Base-by-base conservation (phyloP, 148 eudicot species). In the Nyssa sinensis region DNA sequence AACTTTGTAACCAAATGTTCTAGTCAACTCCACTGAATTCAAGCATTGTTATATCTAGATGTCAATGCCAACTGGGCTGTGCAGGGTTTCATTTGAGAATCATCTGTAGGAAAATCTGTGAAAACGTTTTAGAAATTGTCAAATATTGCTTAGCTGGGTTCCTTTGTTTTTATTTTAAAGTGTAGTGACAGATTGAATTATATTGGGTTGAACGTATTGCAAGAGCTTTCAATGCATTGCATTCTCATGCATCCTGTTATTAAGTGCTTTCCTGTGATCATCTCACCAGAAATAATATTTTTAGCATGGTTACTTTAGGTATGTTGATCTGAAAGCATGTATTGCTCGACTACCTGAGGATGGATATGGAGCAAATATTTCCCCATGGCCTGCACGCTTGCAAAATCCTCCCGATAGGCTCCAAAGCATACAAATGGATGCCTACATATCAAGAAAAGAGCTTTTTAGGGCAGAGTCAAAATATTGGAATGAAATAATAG, bases 361-460 rank as follows among this genome's bases (percentile, higher is more conserved):
- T 81, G 90, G 91, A 71, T 81, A 79, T 70, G 98, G 90, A 77
- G 85, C 87, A 55, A 89, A 92, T 76, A 82, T 89, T 76, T 75
- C 89, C 62, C 64, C 76, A 34, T 93, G 99, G 99, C 98, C 99
- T 69, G 87, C 82, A 75, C 94, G 99, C 69, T 82, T 95, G 81
- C 77, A 80, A 37, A 77, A 73, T 74, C 99, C 99, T 66, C 96
- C 99, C 59, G 91, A 89, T 27, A 90, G 99, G 85, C 86, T 95
- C 63, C 99, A 93, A 78, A 95, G 91, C 83, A 88, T 93, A 77
- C 82, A 93, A 47, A 79, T 92, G 81, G 99, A 95, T 74, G 97
- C 99, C 35, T 86, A 89, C 78, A 81, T 95, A 79, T 95, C 99
- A 4, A 88, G 98, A 81, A 93, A 83, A 63, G 99, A 95, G 84